Conservation (phyloP, 2,329 filamentous ascomycete species). For the Thermoascus crustaceus region DNA sequence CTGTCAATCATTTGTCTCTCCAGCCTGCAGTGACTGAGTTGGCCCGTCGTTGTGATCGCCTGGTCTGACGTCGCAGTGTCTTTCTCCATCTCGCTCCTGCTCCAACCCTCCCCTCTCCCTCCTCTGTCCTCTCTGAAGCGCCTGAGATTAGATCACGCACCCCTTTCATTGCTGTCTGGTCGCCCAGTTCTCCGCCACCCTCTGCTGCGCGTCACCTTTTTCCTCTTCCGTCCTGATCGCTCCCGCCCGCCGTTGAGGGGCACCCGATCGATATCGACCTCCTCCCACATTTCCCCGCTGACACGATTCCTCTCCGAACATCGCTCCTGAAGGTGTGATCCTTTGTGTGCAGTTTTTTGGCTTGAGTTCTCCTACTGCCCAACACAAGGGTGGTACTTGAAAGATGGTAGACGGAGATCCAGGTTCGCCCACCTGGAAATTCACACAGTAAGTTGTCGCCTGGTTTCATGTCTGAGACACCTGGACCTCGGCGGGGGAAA, state of each 20-base stretch:
- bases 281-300: neutral
- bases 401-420: slow-evolving; percentile 96
- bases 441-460: slow-evolving; percentile 74
- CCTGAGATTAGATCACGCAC: neutral
- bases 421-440: slow-evolving; percentile 97
- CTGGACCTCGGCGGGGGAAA: no score
- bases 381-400: slow-evolving; percentile 30
- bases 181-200: neutral
- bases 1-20: slow-evolving; percentile 18
- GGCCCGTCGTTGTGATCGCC: slow-evolving; percentile 9
- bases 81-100: slow-evolving; percentile 8
- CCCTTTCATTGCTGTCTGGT: neutral
- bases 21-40: slow-evolving; percentile 13
- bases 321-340: slow-evolving; percentile 1
- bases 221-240: neutral
- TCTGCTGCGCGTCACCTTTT: neutral
- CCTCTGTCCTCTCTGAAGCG: neutral
- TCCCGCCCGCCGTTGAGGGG: slow-evolving; percentile 1
- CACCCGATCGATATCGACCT: neutral
- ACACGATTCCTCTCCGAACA: neutral
- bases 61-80: slow-evolving; percentile 15
- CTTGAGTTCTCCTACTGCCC: slow-evolving; percentile 14
- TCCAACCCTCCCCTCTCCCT: slow-evolving; percentile 2
- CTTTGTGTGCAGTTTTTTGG: slow-evolving; percentile 10
- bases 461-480: neutral